phyloP scores from a whole-genome alignment of 768 basidiomycete species.

The Agaricus subrufescens region DNA sequence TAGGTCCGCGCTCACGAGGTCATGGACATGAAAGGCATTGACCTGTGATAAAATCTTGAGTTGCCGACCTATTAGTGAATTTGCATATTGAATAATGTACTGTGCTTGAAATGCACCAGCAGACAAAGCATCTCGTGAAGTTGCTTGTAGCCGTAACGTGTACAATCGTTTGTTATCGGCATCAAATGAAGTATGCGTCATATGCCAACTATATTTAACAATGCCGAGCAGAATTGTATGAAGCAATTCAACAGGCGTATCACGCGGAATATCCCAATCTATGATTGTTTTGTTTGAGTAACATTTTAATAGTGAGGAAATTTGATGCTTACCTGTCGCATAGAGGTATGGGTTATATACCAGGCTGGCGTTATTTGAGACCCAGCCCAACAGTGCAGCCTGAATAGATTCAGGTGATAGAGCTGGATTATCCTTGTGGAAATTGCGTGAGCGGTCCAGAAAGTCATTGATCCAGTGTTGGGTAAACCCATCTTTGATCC shows the following conservation, averaged over 20 bases:
- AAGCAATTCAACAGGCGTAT: constrained; percentile 39
- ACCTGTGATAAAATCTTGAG: constrained; percentile 8
- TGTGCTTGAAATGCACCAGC: constrained; percentile 30
- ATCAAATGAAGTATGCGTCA: constrained; percentile 25
- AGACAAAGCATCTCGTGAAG: constrained; percentile 23
- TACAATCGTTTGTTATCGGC: constrained; percentile 21
- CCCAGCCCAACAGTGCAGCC: constrained; percentile 22
- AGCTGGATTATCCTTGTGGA: constrained; percentile 17
- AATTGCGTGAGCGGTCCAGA: constrained; percentile 15
- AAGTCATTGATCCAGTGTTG: constrained; percentile 34
- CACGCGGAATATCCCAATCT: constrained; percentile 25
- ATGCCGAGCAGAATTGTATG: constrained; percentile 40
- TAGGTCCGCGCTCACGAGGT: constrained; percentile 6
- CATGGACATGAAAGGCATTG: constrained; percentile 6
- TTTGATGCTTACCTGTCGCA: constrained; percentile 16
- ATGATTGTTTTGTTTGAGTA: neutral
- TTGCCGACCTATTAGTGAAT: constrained; percentile 29
- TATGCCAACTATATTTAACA: constrained; percentile 39
- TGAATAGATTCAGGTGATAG: constrained; percentile 15
- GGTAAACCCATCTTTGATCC: constrained; percentile 34
- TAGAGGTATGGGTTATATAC: constrained; percentile 28
- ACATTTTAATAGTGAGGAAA: too few relatives aligned
- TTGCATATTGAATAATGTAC: constrained; percentile 40
- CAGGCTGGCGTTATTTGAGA: constrained; percentile 15
- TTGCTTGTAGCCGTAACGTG: constrained; percentile 24